Conservation (phyloP, 176 grass and related monocot species). For the Carex scoparia region DNA sequence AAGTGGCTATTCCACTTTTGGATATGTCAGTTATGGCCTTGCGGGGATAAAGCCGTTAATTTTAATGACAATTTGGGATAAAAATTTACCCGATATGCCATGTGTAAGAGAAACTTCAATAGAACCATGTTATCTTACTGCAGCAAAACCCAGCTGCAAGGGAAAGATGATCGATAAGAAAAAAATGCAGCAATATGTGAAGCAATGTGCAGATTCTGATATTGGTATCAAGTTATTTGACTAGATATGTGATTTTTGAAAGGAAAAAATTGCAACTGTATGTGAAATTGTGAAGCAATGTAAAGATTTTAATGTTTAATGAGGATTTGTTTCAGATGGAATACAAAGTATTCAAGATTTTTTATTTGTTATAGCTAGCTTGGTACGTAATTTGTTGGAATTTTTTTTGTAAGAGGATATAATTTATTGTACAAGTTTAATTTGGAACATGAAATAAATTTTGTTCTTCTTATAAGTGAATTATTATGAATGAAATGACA, state of each 20-base stretch:
- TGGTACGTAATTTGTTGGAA: too few relatives aligned
- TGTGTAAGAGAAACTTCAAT: slow-evolving; percentile 17
- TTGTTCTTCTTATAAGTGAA: too few relatives aligned
- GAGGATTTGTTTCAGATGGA: too few relatives aligned
- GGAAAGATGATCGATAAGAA: background rate
- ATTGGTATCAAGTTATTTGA: background rate
- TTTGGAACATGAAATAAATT: too few relatives aligned
- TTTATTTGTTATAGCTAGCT: too few relatives aligned
- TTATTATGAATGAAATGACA: too few relatives aligned
- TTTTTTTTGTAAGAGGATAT: too few relatives aligned
- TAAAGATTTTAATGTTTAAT: slow-evolving; percentile 1
- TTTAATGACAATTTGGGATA: background rate
- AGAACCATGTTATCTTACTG: slow-evolving; percentile 35
- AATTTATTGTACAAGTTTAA: too few relatives aligned
- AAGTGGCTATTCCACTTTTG: slow-evolving; percentile 40
- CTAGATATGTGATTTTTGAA: background rate
- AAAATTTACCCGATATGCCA: background rate
- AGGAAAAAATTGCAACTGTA: background rate
- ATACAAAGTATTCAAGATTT: too few relatives aligned
- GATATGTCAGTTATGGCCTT: slow-evolving; percentile 37
- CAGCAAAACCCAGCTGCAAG: background rate
- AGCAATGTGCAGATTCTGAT: slow-evolving; percentile 23
- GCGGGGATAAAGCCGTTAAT: slow-evolving; percentile 23
- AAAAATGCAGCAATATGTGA: slow-evolving; percentile 1
- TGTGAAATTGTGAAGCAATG: slow-evolving; percentile 24